phyloP scores from a whole-genome alignment of 192 early-diverging fungal genomes.

The Physocladia obscura region DNA sequence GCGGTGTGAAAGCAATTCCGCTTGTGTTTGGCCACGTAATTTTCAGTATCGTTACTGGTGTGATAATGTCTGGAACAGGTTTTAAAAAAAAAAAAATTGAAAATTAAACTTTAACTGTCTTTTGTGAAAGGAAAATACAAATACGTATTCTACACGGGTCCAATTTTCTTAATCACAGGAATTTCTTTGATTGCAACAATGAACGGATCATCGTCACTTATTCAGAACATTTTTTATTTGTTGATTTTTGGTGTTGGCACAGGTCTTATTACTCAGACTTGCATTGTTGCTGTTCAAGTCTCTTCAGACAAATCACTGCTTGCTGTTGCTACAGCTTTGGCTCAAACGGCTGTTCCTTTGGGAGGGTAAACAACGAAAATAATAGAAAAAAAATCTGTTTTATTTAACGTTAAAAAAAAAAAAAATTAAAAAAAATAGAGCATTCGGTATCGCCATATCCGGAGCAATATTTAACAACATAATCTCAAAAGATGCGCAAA shows the following conservation, averaged over 20 bases:
- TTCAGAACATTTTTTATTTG: slow-evolving; percentile 61
- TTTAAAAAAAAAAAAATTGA: no score
- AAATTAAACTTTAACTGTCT: neutral
- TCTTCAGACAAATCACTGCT: slow-evolving; percentile 61
- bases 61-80: slow-evolving; percentile 43
- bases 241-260: slow-evolving; percentile 73
- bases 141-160: slow-evolving; percentile 57
- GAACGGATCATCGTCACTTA: slow-evolving; percentile 46
- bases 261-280: slow-evolving; percentile 72
- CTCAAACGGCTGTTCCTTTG: slow-evolving; percentile 64
- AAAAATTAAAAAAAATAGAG: slow-evolving; percentile 49
- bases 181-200: slow-evolving; percentile 66
- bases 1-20: slow-evolving; percentile 75
- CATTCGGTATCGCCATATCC: slow-evolving; percentile 65
- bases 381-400: slow-evolving; percentile 65
- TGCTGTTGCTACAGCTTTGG: slow-evolving; percentile 70
- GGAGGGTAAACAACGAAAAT: slow-evolving; percentile 60
- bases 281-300: slow-evolving; percentile 71
- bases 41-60: slow-evolving; percentile 64
- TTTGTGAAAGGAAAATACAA: slow-evolving; percentile 31
- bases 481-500: slow-evolving; percentile 40
- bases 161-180: slow-evolving; percentile 60
- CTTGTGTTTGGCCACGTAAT: slow-evolving; percentile 72
- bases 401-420: no score
- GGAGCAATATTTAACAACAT: slow-evolving; percentile 57